Conservation (phyloP, 345 rosid species). For the Arabidopsis arenosa region DNA sequence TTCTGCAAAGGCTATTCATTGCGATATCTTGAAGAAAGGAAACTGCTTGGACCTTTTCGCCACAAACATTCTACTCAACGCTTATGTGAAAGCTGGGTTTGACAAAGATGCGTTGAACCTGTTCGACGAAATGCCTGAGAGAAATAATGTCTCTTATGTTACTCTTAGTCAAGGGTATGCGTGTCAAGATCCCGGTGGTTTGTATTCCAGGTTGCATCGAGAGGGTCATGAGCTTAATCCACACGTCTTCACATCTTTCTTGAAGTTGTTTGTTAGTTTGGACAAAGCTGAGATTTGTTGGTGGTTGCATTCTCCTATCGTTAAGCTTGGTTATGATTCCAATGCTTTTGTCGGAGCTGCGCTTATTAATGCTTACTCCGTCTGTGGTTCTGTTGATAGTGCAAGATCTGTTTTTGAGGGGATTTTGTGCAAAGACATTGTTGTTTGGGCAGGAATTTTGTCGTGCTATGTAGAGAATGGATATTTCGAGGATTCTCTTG, state of each 20-base stretch:
- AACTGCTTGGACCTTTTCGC: conserved; percentile 75
- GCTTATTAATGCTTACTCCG: conserved; percentile 69
- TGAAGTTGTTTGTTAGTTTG: conserved; percentile 62
- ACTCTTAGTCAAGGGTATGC: conserved; percentile 59
- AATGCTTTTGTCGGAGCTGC: conserved; percentile 84
- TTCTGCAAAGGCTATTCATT: conserved; percentile 58
- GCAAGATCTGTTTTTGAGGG: conserved; percentile 72
- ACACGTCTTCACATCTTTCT: conserved; percentile 69
- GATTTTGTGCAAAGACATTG: conserved; percentile 68
- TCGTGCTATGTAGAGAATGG: conserved; percentile 76
- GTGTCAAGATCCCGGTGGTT: conserved; percentile 52
- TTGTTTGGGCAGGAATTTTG: conserved; percentile 85
- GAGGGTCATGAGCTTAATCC: conserved; percentile 85
- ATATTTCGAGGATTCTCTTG: conserved; percentile 58
- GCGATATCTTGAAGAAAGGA: conserved; percentile 65
- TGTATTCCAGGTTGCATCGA: conserved; percentile 60
- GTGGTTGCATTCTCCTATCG: conserved; percentile 65
- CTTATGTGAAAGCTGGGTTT: conserved; percentile 52
- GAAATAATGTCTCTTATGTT: conserved; percentile 68
- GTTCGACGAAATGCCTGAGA: conserved; percentile 78
- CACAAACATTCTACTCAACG: conserved; percentile 61
- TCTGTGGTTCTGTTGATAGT: conserved; percentile 55
- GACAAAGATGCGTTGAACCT: conserved; percentile 52
- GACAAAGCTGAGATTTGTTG: conserved; percentile 56
- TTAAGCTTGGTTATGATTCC: conserved; percentile 70